phyloP scores from a whole-genome alignment of 495 filamentous ascomycete genomes.

The Trichoderma parareesei region DNA sequence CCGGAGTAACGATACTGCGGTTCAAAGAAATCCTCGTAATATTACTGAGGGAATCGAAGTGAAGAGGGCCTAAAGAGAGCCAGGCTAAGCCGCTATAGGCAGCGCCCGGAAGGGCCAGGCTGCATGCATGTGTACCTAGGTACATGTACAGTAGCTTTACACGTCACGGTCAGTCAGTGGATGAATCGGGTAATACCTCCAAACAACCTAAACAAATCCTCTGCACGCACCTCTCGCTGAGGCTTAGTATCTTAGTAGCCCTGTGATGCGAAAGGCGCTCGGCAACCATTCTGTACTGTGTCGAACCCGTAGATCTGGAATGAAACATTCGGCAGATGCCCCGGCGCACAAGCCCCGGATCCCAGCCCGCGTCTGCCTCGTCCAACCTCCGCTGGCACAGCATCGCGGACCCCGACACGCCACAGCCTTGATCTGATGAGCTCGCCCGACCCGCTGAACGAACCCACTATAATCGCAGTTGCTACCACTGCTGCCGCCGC shows the following conservation, averaged over 20 bases:
- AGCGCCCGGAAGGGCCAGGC: background rate
- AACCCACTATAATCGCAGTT: slow-evolving; percentile 16
- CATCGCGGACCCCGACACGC: slow-evolving; percentile 11
- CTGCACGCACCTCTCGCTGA: background rate
- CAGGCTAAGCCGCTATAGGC: background rate
- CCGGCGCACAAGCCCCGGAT: slow-evolving; percentile 1
- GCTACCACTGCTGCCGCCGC: background rate
- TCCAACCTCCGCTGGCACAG: slow-evolving; percentile 10
- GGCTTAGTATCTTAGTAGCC: background rate
- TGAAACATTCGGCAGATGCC: background rate
- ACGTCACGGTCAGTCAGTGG: background rate
- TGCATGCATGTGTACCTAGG: too few relatives aligned
- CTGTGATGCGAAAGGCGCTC: too few relatives aligned
- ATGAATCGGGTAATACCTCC: background rate
- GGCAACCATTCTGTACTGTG: too few relatives aligned
- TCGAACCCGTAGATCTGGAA: background rate
- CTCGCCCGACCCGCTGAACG: slow-evolving; percentile 42
- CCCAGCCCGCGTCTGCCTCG: background rate
- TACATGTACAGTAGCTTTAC: background rate
- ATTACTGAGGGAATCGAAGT: background rate
- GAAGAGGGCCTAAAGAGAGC: background rate
- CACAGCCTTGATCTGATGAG: slow-evolving; percentile 30
- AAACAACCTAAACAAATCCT: background rate
- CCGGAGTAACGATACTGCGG: slow-evolving; percentile 1
- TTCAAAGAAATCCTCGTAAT: background rate